These are phyloP conservation scores for Colletotrichum sp. DNA, from an alignment of 2,329 filamentous ascomycete genomes.

Conservation along the genomic window DNA sequence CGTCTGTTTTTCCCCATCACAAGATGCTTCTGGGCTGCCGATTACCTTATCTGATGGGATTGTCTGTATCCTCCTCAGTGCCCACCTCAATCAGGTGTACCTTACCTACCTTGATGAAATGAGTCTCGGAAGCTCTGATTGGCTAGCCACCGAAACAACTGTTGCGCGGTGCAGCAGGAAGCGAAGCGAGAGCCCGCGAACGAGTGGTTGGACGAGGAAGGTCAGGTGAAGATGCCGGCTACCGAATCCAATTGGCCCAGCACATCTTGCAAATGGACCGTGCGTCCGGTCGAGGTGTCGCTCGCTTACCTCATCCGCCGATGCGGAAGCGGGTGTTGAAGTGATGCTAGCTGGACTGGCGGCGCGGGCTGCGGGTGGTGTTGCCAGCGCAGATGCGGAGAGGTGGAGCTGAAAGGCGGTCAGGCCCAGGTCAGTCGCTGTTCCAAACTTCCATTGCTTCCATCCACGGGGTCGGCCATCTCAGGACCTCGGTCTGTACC, in stretches of 20 bases:
- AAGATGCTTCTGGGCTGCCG: not conserved
- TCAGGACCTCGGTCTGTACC: not conserved
- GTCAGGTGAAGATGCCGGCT: not conserved
- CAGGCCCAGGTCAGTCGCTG: constrained; percentile 1
- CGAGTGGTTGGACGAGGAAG: not conserved
- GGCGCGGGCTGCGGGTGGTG: not conserved
- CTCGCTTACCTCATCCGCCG: constrained; percentile 8
- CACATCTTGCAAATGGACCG: not conserved
- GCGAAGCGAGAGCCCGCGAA: not conserved
- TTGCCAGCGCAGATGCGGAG: not conserved
- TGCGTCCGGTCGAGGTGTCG: not conserved
- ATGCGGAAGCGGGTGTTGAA: not conserved
- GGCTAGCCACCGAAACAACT: not conserved
- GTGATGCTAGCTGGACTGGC: not conserved
- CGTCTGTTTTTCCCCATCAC: not conserved
- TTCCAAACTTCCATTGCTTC: not conserved
- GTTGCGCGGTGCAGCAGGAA: not conserved
- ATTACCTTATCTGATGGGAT: not conserved
- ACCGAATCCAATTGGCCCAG: not conserved
- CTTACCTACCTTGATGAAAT: not conserved
- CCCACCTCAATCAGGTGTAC: not conserved
- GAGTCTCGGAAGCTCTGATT: not conserved
- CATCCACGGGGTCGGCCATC: not conserved
- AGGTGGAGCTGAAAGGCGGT: constrained; percentile 17
- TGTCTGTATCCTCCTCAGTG: not conserved